phyloP scores from a whole-genome alignment of 2,329 filamentous ascomycete species.

The Parafenestella ontariensis region DNA sequence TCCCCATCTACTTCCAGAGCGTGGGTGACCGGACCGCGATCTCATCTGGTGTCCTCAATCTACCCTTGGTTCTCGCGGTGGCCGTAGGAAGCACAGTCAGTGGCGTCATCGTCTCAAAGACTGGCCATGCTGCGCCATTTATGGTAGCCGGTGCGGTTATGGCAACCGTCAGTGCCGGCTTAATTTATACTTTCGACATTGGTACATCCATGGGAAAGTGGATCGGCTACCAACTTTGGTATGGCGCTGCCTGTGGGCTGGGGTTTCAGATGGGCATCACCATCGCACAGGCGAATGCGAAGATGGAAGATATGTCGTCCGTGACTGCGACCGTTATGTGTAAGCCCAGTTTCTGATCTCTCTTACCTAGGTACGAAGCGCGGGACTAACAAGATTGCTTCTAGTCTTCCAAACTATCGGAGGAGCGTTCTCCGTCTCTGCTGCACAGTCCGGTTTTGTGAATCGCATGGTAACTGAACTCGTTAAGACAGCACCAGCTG shows the following conservation, averaged over 20 bases:
- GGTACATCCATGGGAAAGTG: conserved; percentile 46
- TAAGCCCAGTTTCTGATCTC: conserved; percentile 4
- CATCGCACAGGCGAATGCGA: conserved; percentile 46
- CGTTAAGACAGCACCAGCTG: conserved; percentile 36
- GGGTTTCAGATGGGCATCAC: conserved; percentile 36
- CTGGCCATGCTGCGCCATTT: conserved; percentile 47
- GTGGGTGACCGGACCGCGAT: conserved; percentile 45
- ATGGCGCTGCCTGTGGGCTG: conserved; percentile 49
- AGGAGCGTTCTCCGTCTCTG: conserved; percentile 50
- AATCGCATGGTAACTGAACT: conserved; percentile 33
- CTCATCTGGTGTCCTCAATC: conserved; percentile 51
- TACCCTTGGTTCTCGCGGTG: conserved; percentile 50
- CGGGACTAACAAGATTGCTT: conserved; percentile 4
- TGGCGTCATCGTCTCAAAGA: conserved; percentile 2
- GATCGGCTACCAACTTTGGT: conserved; percentile 57
- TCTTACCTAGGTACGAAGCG: conserved; percentile 3
- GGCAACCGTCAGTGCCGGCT: conserved; percentile 47
- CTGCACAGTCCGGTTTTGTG: conserved; percentile 50
- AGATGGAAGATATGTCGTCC: conserved; percentile 42
- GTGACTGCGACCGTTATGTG: conserved; percentile 47
- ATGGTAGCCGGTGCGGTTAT: conserved; percentile 40
- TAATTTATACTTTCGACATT: conserved; percentile 53
- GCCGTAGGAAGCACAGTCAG: conserved; percentile 13
- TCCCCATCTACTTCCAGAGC: conserved; percentile 59
- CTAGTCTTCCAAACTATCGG: conserved; percentile 50